Evolutionary conservation across 2,329 filamentous ascomycete species (phyloP), one percentile per base, ranked within the genome.

Genomic region (Didymellaceae sp.): DNA sequence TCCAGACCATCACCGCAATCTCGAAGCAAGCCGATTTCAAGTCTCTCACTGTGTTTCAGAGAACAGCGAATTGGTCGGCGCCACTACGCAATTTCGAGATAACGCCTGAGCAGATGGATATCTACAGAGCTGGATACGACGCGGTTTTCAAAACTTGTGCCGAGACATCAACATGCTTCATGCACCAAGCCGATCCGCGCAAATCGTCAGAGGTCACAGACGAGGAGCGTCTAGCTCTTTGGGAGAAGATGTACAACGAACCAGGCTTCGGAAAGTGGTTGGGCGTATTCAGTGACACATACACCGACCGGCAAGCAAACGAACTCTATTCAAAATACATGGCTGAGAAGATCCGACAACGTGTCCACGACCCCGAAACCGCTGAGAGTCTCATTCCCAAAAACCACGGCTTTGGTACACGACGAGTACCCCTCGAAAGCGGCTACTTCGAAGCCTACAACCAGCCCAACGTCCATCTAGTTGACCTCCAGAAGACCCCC

Each of bases 1-100:
- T 87, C 1, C 85, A 88, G 57, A 77, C 86, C 30, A 77, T 79
- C 0, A 85, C 88, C 54, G 82, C 81, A 25, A 78, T 80, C 72
- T 81, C 77, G 3, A 77, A 78, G 1, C 26, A 39, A 8, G n/a
- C 28, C 3, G 62, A 76, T 7, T 82, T 78, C 0, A 75, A 73
- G 6, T 65, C 66, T 33, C 37, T 88, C 1, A 76, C 70, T 3
- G 80, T 88, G 31, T 87, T 87, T 68, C 83, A 87, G 62, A 78
- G 86, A 2, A 87, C 84, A 0, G 84, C 85, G 0, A 67, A 62
- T 39, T 62, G 57, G 56, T 54, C 57, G 10, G 56, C 56, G 11
- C 59, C 59, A 9, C 39, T 60, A 2, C 55, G 52, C 1, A 62
- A 62, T 32, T 51, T 46, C 4, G 47, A 52, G 22, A 48, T 61